Evolutionary conservation across 2,329 filamentous ascomycete species (phyloP), one percentile per base, ranked within the genome.

Genomic region (Amesomyces nigricolor): DNA sequence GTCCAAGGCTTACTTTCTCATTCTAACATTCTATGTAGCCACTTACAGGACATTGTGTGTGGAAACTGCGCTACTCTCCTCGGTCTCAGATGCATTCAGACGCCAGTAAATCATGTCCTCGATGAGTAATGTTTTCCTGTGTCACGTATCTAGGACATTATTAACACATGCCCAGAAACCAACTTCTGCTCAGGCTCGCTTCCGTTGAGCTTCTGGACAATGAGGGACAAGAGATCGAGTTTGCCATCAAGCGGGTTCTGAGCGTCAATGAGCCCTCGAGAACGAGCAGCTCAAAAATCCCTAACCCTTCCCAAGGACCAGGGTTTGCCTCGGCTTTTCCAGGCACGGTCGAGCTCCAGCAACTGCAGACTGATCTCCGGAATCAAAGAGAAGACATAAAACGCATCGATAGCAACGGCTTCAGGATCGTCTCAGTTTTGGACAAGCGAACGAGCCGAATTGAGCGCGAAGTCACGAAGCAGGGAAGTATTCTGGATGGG

Each of bases 101-200:
- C 66, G 11, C 66, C 71, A 0, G 45, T 63, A 1, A 72, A 72
- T 46, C 72, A 75, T 59, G 67, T 70, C 19, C 56, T 75, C 22
- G 54, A 67, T 16, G 58, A 68, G 74, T 75, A 59, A 61, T 69
- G n/a, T n/a, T n/a, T n/a, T n/a, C n/a, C n/a, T n/a, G n/a, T n/a
- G n/a, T n/a, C n/a, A n/a, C n/a, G n/a, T n/a, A n/a, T n/a, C n/a
- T n/a, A n/a, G n/a, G n/a, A n/a, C n/a, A n/a, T n/a, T n/a, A n/a
- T n/a, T n/a, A n/a, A 43, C 35, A 35, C 13, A 19, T 22, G 26
- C 14, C 3, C 35, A 76, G 73, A 26, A 66, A 66, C 44, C 72
- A 74, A 54, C 56, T 72, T 13, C 63, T 75, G 13, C 63, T 75
- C 7, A 66, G 66, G 7, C 57, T 60, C 37, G 58, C 65, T 0